Evolutionary conservation across 768 basidiomycete genomes (phyloP).

Genomic region (Mycena capillaripes): DNA sequence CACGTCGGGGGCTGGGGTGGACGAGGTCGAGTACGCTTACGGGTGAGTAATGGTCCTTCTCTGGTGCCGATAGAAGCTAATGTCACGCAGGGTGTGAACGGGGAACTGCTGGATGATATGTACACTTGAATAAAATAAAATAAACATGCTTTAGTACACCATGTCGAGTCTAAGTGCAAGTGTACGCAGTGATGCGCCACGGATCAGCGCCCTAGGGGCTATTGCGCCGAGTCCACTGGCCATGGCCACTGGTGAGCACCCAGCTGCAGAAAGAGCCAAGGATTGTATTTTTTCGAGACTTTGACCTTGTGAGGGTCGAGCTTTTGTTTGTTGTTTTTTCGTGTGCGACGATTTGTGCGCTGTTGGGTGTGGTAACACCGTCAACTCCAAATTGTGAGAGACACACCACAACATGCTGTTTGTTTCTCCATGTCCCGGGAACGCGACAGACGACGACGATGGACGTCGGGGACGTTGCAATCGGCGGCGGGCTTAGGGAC

Average conservation of each 20-base stretch:
- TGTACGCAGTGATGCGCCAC: neutral
- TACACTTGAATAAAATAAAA: neutral
- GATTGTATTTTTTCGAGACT: neutral
- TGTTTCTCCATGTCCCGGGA: neutral
- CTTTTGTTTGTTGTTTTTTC: conserved; percentile 71
- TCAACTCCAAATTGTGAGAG: conserved; percentile 49
- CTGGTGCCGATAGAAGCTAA: conserved; percentile 3
- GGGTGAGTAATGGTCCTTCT: conserved; percentile 64
- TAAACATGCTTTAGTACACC: neutral
- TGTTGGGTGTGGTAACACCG: conserved; percentile 62
- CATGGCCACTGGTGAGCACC: neutral
- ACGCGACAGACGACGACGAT: conserved; percentile 17
- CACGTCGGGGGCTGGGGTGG: conserved; percentile 84
- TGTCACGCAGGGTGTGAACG: neutral
- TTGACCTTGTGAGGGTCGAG: neutral
- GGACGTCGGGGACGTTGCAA: conserved; percentile 27
- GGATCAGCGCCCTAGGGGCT: neutral
- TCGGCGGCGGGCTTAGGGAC: neutral
- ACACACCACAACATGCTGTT: conserved; percentile 52
- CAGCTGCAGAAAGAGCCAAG: too few relatives aligned
- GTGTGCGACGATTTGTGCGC: conserved; percentile 80
- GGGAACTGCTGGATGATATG: neutral
- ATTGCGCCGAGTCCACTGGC: neutral
- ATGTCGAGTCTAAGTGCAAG: neutral
- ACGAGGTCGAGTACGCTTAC: conserved; percentile 92